phyloP scores from a whole-genome alignment of 805 yeast genomes.

The Candida rishiriensis region DNA sequence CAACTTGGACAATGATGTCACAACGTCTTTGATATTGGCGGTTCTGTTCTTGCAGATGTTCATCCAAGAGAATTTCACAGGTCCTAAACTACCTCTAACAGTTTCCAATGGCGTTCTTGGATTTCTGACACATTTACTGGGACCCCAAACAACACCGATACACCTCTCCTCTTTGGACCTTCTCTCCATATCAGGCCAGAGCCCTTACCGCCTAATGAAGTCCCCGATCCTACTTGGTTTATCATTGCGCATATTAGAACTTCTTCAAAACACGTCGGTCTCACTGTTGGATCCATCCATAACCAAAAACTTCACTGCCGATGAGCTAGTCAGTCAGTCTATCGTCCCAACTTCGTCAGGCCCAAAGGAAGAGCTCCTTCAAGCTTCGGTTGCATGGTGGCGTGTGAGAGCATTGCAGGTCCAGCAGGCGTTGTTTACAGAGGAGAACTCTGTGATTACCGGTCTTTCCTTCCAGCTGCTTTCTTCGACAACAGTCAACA shows the following conservation, averaged over 20 bases:
- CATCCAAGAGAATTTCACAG: conserved; percentile 75
- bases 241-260: conserved; percentile 41
- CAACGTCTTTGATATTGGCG: conserved; percentile 33
- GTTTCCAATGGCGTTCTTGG: conserved; percentile 3
- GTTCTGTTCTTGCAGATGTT: conserved; percentile 63
- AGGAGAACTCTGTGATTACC: conserved; percentile 44
- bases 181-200: conserved; percentile 47
- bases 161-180: conserved; percentile 5
- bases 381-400: conserved; percentile 68
- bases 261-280: conserved; percentile 27
- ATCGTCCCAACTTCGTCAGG: conserved; percentile 7
- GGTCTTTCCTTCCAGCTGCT: conserved; percentile 39
- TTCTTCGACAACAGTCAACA: conserved; percentile 29
- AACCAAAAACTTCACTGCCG: conserved; percentile 14
- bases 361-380: conserved; percentile 27
- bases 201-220: conserved; percentile 58
- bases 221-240: conserved; percentile 43
- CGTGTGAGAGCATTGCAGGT: conserved; percentile 62
- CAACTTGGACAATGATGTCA: conserved; percentile 4
- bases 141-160: neutral
- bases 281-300: conserved; percentile 22
- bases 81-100: conserved; percentile 55
- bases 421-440: conserved; percentile 60
- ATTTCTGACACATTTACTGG: conserved; percentile 1
- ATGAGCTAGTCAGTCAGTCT: conserved; percentile 17